These are phyloP conservation scores for Spatholobus suberectus DNA, from an alignment of 306 rosid genomes.

Conservation along the genomic window DNA sequence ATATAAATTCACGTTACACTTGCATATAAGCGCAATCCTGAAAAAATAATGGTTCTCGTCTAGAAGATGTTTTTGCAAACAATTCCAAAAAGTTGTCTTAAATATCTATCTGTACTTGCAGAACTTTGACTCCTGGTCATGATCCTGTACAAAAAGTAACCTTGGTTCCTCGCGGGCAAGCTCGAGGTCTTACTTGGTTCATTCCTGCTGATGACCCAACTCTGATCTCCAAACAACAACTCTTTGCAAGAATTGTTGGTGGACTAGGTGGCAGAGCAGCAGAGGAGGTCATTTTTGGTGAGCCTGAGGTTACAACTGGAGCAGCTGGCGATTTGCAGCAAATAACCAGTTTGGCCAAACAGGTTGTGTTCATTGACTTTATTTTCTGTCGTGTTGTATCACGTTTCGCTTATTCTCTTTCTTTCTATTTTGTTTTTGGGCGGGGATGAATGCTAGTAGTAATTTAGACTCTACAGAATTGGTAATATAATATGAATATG, in stretches of 20 bases:
- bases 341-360: conserved; percentile 92
- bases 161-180: conserved; percentile 95
- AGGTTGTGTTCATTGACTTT: conserved; percentile 55
- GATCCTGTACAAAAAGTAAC: conserved; percentile 96
- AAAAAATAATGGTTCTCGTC: conserved; percentile 4
- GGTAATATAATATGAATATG: neutral
- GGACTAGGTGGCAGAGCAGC: conserved; percentile 99
- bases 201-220: conserved; percentile 97
- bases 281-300: conserved; percentile 95
- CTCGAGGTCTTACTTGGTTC: conserved; percentile 99
- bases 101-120: conserved; percentile 46
- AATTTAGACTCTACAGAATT: neutral
- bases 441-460: neutral
- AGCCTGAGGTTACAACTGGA: conserved; percentile 98
- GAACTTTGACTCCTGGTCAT: conserved; percentile 98
- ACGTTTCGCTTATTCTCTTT: neutral
- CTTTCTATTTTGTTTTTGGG: neutral
- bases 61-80: conserved; percentile 12
- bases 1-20: conserved; percentile 3
- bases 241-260: conserved; percentile 98
- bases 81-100: conserved; percentile 21
- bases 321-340: conserved; percentile 98
- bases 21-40: neutral
- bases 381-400: neutral
- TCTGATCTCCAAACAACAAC: conserved; percentile 92